Percentiles rank a stretch among this genome's conserved stretches.
Evolutionary conservation across 805 yeast genomes (phyloP).

Genomic region (Candida patagonica): DNA sequence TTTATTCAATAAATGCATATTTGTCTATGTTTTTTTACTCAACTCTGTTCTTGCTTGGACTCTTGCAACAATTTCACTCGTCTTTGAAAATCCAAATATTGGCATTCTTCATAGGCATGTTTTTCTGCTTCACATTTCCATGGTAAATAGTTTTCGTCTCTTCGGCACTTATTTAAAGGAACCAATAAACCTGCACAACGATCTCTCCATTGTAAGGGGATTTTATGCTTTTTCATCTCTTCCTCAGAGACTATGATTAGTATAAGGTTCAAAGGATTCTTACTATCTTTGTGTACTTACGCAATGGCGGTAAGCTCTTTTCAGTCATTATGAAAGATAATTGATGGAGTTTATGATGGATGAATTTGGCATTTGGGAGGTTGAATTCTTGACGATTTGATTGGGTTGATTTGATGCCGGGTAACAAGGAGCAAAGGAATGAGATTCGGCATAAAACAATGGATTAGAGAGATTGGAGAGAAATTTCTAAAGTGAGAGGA

Average conservation of each 20-base stretch:
- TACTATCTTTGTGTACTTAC: slow-evolving; percentile 7
- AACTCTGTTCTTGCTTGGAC: slow-evolving; percentile 36
- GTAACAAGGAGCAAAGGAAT: too few species aligned
- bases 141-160: slow-evolving; percentile 47
- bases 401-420: too few species aligned
- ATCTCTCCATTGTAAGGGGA: slow-evolving; percentile 74
- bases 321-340: slow-evolving; percentile 19
- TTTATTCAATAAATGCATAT: slow-evolving; percentile 1
- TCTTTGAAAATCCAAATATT: slow-evolving; percentile 71
- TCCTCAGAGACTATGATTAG: slow-evolving; percentile 54
- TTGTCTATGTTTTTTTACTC: too few species aligned
- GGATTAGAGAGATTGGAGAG: too few species aligned
- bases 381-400: too few species aligned
- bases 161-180: slow-evolving; percentile 54
- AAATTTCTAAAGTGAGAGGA: too few species aligned
- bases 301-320: slow-evolving; percentile 11
- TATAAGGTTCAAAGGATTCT: not conserved
- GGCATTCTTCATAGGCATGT: slow-evolving; percentile 80
- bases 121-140: slow-evolving; percentile 71
- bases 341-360: too few species aligned
- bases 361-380: too few species aligned
- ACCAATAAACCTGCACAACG: slow-evolving; percentile 64
- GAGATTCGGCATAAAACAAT: too few species aligned
- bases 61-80: slow-evolving; percentile 64
- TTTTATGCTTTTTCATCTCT: slow-evolving; percentile 70